These are phyloP conservation scores for Fusarium graminum DNA, from an alignment of 2,329 filamentous ascomycete species.

Conservation along the genomic window DNA sequence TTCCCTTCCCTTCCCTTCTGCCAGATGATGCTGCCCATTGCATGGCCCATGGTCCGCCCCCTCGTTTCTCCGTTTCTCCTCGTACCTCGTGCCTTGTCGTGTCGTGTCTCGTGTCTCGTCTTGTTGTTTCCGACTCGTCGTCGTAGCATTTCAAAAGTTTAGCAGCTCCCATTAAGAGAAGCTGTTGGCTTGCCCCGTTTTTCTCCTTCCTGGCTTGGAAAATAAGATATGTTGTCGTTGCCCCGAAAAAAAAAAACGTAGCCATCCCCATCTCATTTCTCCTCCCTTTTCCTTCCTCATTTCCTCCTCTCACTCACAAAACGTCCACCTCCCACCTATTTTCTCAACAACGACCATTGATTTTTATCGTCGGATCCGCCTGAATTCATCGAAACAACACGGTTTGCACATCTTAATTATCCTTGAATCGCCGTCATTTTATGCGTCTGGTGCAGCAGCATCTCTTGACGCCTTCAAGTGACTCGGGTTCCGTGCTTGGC, in stretches of 20 bases:
- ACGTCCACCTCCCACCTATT: conserved; percentile 49
- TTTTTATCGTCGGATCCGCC: conserved; percentile 47
- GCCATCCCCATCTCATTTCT: conserved; percentile 61
- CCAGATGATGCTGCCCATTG: conserved; percentile 39
- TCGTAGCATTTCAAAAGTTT: conserved; percentile 44
- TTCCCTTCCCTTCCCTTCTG: conserved; percentile 42
- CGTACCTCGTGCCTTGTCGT: conserved; percentile 44
- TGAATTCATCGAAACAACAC: conserved; percentile 60
- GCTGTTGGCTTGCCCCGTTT: conserved; percentile 60
- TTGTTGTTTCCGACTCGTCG: conserved; percentile 45
- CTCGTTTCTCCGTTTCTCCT: conserved; percentile 34
- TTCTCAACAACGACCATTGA: conserved; percentile 55
- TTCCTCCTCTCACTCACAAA: conserved; percentile 43
- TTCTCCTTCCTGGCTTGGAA: conserved; percentile 58
- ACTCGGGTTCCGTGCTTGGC: conserved; percentile 40
- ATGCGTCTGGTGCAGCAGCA: conserved; percentile 51
- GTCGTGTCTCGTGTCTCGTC: conserved; percentile 40
- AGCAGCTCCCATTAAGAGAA: conserved; percentile 37
- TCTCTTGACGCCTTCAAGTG: conserved; percentile 46
- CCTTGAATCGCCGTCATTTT: conserved; percentile 54
- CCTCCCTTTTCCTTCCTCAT: conserved; percentile 44
- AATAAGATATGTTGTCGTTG: conserved; percentile 60
- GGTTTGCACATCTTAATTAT: conserved; percentile 53
- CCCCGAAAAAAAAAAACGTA: conserved; percentile 62
- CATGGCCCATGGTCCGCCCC: conserved; percentile 35